Evolutionary conservation across 805 yeast genomes (phyloP).

Genomic region (Candida methanosorbosa): DNA sequence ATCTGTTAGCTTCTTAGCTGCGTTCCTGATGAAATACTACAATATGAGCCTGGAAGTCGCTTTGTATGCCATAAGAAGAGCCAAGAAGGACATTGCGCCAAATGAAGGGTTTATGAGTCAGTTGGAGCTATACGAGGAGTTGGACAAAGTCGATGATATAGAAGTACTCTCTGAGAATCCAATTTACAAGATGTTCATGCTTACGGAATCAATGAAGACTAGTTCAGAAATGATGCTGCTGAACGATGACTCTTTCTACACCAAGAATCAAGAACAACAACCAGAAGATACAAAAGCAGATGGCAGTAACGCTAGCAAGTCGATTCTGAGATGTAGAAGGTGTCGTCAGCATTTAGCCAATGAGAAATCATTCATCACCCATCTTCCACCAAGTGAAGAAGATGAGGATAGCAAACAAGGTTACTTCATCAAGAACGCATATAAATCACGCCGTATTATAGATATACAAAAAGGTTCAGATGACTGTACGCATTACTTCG

Average conservation of each 20-base stretch:
- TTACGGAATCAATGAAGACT: conserved; percentile 23
- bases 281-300: conserved; percentile 4
- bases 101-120: conserved; percentile 72
- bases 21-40: conserved; percentile 44
- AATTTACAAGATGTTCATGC: conserved; percentile 34
- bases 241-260: not conserved
- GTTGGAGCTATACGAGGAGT: conserved; percentile 48
- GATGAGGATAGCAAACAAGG: conserved; percentile 55
- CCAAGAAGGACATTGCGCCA: conserved; percentile 53
- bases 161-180: conserved; percentile 6
- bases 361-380: conserved; percentile 52
- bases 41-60: conserved; percentile 53
- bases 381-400: conserved; percentile 42
- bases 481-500: conserved; percentile 74
- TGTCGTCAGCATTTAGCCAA: conserved; percentile 70
- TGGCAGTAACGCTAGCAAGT: conserved; percentile 14
- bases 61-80: conserved; percentile 64
- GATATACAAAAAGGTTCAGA: conserved; percentile 48
- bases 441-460: conserved; percentile 50
- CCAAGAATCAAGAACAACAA: not conserved
- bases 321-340: conserved; percentile 63
- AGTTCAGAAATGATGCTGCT: conserved; percentile 1
- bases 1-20: conserved; percentile 35
- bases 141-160: conserved; percentile 30
- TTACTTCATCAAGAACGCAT: conserved; percentile 55